A percentile compares a stretch with the other conserved stretches of the same genome.
These are phyloP conservation scores for Cryptosporidium tyzzeri DNA, from an alignment of 169 alveolate species.

Conservation along the genomic window DNA sequence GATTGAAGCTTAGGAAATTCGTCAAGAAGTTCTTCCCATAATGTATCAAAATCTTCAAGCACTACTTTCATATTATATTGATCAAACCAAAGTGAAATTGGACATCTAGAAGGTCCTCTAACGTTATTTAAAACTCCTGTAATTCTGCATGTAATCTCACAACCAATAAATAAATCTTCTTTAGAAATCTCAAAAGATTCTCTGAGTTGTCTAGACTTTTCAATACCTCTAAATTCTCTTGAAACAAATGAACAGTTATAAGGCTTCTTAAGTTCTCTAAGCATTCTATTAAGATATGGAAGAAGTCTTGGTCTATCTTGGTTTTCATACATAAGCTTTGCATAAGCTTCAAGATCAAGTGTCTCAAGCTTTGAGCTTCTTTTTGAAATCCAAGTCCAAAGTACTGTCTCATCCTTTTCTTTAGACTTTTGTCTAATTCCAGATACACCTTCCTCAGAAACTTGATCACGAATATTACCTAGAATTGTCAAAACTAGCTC, in stretches of 20 bases:
- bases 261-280: conserved; percentile 49
- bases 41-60: conserved; percentile 59
- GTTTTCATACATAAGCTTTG: conserved; percentile 76
- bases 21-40: conserved; percentile 69
- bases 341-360: conserved; percentile 79
- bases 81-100: conserved; percentile 59
- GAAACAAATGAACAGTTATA: conserved; percentile 41
- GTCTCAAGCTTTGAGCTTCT: conserved; percentile 74
- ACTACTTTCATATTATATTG: conserved; percentile 59
- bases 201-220: conserved; percentile 42
- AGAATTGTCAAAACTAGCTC: conserved; percentile 52
- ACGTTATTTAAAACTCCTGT: conserved; percentile 5
- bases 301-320: conserved; percentile 63
- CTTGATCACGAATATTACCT: conserved; percentile 72
- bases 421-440: conserved; percentile 53
- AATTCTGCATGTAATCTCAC: conserved; percentile 69
- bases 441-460: conserved; percentile 34
- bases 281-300: conserved; percentile 64
- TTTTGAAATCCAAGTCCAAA: conserved; percentile 77
- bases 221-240: conserved; percentile 57
- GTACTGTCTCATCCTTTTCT: conserved; percentile 42
- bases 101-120: conserved; percentile 47
- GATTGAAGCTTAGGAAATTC: conserved; percentile 41
- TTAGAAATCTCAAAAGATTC: conserved; percentile 41
- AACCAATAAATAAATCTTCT: conserved; percentile 67